Evolutionary conservation across 106 monocot species (phyloP).

Genomic region (Apostasia ramifera): DNA sequence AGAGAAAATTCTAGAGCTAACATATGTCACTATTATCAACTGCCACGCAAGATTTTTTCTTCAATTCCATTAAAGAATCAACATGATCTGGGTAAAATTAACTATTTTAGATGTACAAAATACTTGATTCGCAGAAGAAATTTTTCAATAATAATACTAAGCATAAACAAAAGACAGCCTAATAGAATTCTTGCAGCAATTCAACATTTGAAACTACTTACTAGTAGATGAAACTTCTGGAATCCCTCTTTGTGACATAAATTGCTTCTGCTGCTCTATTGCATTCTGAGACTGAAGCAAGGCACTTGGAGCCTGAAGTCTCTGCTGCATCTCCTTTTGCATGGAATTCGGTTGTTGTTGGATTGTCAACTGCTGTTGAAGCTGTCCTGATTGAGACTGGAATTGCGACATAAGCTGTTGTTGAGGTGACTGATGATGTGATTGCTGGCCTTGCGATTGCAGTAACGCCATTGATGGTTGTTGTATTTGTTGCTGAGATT

Average conservation of each 20-base stretch:
- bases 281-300: slow-evolving; percentile 54
- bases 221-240: slow-evolving; percentile 42
- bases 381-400: slow-evolving; percentile 44
- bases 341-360: slow-evolving; percentile 45
- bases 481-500: slow-evolving; percentile 38
- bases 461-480: slow-evolving; percentile 36
- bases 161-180: too few relatives aligned
- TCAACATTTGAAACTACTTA: too few relatives aligned
- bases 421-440: slow-evolving; percentile 46
- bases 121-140: too few relatives aligned
- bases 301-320: slow-evolving; percentile 36
- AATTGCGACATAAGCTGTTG: slow-evolving; percentile 58
- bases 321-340: slow-evolving; percentile 54
- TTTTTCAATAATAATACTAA: too few relatives aligned
- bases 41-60: too few relatives aligned
- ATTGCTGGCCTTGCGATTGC: slow-evolving; percentile 49
- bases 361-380: slow-evolving; percentile 49
- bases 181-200: too few relatives aligned
- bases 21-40: too few relatives aligned
- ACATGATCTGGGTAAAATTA: too few relatives aligned
- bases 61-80: too few relatives aligned
- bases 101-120: too few relatives aligned
- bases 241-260: slow-evolving; percentile 36
- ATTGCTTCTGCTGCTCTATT: slow-evolving; percentile 57
- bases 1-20: too few relatives aligned